Evolutionary conservation across 768 basidiomycete genomes (phyloP), one percentile per base, ranked within the genome.

Genomic region (Sarcomyxa edulis): DNA sequence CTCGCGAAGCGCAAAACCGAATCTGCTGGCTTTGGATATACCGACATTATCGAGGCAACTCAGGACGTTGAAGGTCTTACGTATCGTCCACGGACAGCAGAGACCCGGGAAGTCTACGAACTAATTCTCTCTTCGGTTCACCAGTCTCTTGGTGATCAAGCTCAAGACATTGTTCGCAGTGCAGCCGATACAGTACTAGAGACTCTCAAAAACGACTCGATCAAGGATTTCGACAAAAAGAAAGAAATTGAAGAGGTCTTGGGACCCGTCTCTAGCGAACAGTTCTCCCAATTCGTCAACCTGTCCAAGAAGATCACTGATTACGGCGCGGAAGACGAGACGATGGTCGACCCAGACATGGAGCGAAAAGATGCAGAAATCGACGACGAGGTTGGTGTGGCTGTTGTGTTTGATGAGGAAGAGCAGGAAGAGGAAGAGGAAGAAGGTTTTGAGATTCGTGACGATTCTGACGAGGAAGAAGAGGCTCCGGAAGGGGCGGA

Each of bases 171-270:
- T 51, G 82, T 99, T 33, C 84, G 95, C 14, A 91, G 87, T 47
- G 96, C 96, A 1, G 87, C 96, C n/a, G 95, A 99, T 60, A 75
- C 77, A 0, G 83, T 94, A 1, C 64, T 99, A 33, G 91, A 94
- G 62, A 73, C 76, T 4, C 71, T 98, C 47, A 98, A 97, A 65
- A 84, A 74, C 49, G 92, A 96, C 49, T 70, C 72, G 42, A 57
- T 91, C 64, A 95, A 93, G 63, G 94, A 97, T 55, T 94, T 97
- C 51, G 95, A 97, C 71, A 94, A 93, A 72, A 95, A 97, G 62
- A 87, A 79, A 65, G 92, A 97, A 54, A 74, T 95, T 5, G 86
- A 95, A 59, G 79, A 80, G 12, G 72, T 89, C 35, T 60, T 90
- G 9, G 80, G 81, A 1, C 46, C 71, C 0, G 56, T 94, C 9